A percentile compares a stretch with the other conserved stretches of the same genome.
These are phyloP conservation scores for Saccharomyces eubayanus DNA, from an alignment of 805 yeast genomes.

Conservation along the genomic window DNA sequence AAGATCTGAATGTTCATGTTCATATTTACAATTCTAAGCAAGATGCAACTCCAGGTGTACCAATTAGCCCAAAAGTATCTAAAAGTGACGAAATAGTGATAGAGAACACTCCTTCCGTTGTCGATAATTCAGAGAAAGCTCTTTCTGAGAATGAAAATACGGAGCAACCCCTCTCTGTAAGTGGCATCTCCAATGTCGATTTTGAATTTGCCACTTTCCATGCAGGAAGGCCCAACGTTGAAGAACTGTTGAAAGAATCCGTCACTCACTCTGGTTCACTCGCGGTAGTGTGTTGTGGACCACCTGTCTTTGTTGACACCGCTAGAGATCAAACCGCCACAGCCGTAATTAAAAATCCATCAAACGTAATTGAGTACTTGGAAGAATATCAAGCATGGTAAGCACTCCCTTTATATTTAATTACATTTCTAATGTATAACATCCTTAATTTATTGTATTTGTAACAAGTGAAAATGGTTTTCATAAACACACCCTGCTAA, in stretches of 20 bases:
- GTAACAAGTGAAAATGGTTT: not conserved
- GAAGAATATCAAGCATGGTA: conserved; percentile 75
- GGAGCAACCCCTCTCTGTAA: not conserved
- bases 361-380: conserved; percentile 53
- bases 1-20: conserved; percentile 11
- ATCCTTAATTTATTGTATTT: not conserved
- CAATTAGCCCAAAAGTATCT: not conserved
- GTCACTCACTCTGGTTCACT: conserved; percentile 35
- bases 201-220: conserved; percentile 30
- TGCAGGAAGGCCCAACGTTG: conserved; percentile 42
- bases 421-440: not conserved
- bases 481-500: not conserved
- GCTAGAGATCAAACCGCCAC: conserved; percentile 42
- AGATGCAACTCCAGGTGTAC: not conserved
- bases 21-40: conserved; percentile 13
- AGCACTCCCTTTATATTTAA: not conserved
- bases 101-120: not conserved
- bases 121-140: not conserved
- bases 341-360: conserved; percentile 31
- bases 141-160: not conserved
- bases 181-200: not conserved
- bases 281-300: conserved; percentile 56
- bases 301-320: conserved; percentile 49
- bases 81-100: not conserved
- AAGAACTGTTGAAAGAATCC: conserved; percentile 32